Conservation (phyloP, 257 asterid genomes). For the Pogostemon cablin region DNA sequence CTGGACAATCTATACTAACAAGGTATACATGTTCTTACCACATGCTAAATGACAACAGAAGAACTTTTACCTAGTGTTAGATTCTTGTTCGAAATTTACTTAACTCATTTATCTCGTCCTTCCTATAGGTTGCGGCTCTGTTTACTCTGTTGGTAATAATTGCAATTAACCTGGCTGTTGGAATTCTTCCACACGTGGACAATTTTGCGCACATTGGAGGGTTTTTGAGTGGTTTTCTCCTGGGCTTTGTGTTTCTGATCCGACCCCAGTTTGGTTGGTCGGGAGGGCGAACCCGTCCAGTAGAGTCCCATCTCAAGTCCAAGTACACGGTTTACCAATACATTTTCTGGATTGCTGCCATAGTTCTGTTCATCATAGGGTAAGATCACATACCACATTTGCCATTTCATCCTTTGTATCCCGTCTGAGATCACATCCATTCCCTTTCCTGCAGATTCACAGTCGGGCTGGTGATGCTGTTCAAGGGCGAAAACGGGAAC, state of each 20-base stretch:
- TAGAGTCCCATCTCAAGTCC: constrained; percentile 54
- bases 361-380: constrained; percentile 64
- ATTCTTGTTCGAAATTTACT: neutral
- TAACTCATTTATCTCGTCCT: constrained; percentile 8
- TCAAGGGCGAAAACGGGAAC: constrained; percentile 73
- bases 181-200: constrained; percentile 92
- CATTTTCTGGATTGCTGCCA: constrained; percentile 55
- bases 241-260: constrained; percentile 77
- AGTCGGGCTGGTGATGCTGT: constrained; percentile 73
- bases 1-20: constrained; percentile 93
- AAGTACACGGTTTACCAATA: constrained; percentile 70
- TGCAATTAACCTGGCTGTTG: constrained; percentile 75
- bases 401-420: neutral
- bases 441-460: constrained; percentile 51
- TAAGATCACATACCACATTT: constrained; percentile 41
- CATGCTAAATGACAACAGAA: neutral
- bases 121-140: constrained; percentile 77
- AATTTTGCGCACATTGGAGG: constrained; percentile 96
- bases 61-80: neutral
- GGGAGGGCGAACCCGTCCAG: constrained; percentile 55
- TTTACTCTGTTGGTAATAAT: constrained; percentile 70
- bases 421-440: neutral
- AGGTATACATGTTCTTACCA: constrained; percentile 45
- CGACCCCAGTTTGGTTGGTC: constrained; percentile 90
- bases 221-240: constrained; percentile 76